Evolutionary conservation across 805 yeast species (phyloP), one percentile per base, ranked within the genome.

Genomic region (Cyberlindnera mycetangii): DNA sequence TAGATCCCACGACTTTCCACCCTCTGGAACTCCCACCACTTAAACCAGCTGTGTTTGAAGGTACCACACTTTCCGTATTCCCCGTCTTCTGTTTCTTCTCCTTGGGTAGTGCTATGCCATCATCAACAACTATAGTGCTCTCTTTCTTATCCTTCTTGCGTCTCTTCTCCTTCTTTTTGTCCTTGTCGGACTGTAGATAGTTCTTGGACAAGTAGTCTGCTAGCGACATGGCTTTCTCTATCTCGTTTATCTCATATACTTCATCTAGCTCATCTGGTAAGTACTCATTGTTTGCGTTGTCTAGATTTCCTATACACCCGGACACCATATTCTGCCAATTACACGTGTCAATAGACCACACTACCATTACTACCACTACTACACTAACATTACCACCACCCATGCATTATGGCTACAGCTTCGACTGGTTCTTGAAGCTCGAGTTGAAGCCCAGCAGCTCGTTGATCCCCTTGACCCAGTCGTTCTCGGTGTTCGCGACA

Each of bases 381-480:
- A 7, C 7, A 10, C 25, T 22, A 8, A 22, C 25, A 10, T 8
- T 7, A 22, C 18, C 18, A 22, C 25, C n/a, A n/a, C n/a, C n/a
- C n/a, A n/a, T n/a, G n/a, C 28, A 25, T 6, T 1, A 38, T 11
- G 28, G 30, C 35, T 38, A 42, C 39, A 47, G 43, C 35, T 54
- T 56, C 5, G 59, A 45, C 37, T 64, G 65, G 45, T 75, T 74
- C 55, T 83, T 82, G 62, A 90, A 90, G 43, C 89, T 77, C 11
- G 89, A 81, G 61, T 90, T 90, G 72, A 90, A 90, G 2, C 97
- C 97, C 35, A 90, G 66, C 47, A 90, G 72, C 54, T 87, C 90
- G 58, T 90, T 92, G 44, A 92, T 81, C 27, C 95, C 96, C 46
- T 76, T 77, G 2, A 90, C 89, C 98, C 98, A 92, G 60, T 92